These are phyloP conservation scores for Solanum pinnatisectum DNA, from an alignment of 257 asterid species.

Conservation along the genomic window DNA sequence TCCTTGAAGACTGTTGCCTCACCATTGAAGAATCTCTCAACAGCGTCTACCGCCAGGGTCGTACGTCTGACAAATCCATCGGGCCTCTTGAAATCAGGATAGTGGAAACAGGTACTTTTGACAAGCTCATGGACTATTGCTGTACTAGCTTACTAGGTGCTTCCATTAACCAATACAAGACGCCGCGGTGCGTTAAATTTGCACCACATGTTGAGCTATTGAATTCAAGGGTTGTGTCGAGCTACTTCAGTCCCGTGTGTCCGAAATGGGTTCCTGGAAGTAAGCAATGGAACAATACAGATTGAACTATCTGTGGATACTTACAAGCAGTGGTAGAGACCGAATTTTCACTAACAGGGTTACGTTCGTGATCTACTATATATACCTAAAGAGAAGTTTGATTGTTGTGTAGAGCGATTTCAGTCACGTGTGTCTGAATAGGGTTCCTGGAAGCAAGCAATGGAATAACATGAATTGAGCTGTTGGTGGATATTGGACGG, in stretches of 20 bases:
- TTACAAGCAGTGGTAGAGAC: not conserved
- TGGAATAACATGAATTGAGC: no score
- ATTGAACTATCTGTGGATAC: not conserved
- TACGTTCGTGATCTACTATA: not conserved
- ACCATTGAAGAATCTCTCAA: constrained; percentile 32
- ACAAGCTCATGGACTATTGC: constrained; percentile 74
- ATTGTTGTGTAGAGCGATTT: not conserved
- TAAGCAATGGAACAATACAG: not conserved
- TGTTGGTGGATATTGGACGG: no score
- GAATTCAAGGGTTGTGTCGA: constrained; percentile 31
- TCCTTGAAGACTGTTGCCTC: constrained; percentile 59
- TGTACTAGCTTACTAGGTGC: constrained; percentile 49
- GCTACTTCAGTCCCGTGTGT: not conserved
- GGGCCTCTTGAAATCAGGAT: no score
- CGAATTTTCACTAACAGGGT: not conserved
- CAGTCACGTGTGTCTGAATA: not conserved
- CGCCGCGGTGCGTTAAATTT: constrained; percentile 53
- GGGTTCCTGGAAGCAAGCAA: not conserved
- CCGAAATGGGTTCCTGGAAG: not conserved
- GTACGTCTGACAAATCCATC: constrained; percentile 46
- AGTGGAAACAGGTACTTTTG: constrained; percentile 34
- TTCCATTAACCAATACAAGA: constrained; percentile 21
- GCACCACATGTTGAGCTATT: constrained; percentile 75
- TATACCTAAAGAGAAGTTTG: not conserved
- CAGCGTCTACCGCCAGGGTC: constrained; percentile 61